Evolutionary conservation across 371 early-diverging fungal species (phyloP), one percentile per base, ranked within the genome.

Genomic region (Rhizomucor miehei): DNA sequence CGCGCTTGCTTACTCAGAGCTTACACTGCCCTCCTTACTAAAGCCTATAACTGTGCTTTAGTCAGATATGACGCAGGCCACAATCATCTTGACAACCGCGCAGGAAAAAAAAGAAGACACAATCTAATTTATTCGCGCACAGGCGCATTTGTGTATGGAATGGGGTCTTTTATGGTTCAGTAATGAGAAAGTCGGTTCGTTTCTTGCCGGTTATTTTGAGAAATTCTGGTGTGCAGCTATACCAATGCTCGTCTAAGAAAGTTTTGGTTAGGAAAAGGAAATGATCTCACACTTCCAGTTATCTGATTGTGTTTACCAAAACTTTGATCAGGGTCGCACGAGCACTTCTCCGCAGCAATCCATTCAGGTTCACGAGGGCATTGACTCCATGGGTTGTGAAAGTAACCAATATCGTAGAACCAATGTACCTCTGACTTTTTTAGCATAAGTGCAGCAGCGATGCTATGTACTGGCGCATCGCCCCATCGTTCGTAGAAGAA

Each of bases 401-500:
- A 75, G 62, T 93, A 93, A 0, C 90, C 91, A 47, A 91, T 87
- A 51, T 91, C 88, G 45, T 89, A 82, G 74, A 97, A 98, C 67
- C 86, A 95, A 54, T 96, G 95, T 2, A 95, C 71, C 64, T 94
- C 73, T 8, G 77, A 66, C 55, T 84, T 71, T 21, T 77, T 69
- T 45, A 89, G 68, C 62, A 91, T 73, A 44, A 94, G 37, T 10
- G 86, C 82, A n/a, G 86, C 87, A 14, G 85, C 86, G 63, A 96
- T 79, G 1, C 92, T 89, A 67, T 96, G 97, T 0, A 96, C 91
- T 3, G 98, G 97, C 0, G 97, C 97, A 79, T 97, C 97, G 3
- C 97, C 96, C 96, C 96, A 95, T 67, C 91, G 73, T 69, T 97
- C 95, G 63, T 95, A 97, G 63, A 90, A 97, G 81, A 96, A 98